phyloP scores from a whole-genome alignment of 768 basidiomycete species.

The Brasilioporus rufonigricans region DNA sequence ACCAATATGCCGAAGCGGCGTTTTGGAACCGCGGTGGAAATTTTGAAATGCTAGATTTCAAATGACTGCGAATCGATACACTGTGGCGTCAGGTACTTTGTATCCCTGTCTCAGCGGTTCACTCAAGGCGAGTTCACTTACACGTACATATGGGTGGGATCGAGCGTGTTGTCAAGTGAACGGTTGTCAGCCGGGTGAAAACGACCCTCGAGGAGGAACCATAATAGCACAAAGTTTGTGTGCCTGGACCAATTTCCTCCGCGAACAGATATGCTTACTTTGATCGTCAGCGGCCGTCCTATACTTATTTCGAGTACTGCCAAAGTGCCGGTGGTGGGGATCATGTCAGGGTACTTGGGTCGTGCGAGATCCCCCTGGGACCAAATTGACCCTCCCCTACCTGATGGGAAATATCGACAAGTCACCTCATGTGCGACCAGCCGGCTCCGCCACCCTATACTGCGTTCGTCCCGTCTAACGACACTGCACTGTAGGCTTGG shows the following conservation, averaged over 20 bases:
- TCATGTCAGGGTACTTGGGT: not conserved
- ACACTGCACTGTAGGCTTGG: not conserved
- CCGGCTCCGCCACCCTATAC: not conserved
- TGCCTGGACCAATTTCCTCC: not conserved
- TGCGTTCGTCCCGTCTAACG: not conserved
- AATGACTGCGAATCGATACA: not conserved
- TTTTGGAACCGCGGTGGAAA: not conserved
- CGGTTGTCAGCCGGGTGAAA: not conserved
- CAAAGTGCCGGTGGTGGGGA: no score
- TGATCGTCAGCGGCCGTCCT: not conserved
- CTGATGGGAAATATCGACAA: not conserved
- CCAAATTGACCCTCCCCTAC: not conserved
- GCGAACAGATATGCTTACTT: not conserved
- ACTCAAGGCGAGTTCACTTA: not conserved
- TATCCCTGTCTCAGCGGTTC: not conserved
- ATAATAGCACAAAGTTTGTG: not conserved
- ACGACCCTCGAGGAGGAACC: not conserved
- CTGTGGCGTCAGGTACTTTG: not conserved
- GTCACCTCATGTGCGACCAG: not conserved
- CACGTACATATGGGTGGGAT: not conserved
- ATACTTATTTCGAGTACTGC: not conserved
- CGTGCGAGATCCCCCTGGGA: conserved; percentile 2
- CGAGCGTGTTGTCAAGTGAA: not conserved
- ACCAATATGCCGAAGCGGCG: not conserved
- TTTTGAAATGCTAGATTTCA: not conserved